phyloP scores from a whole-genome alignment of 2,329 filamentous ascomycete genomes.

The Dothideomycetes sp. region DNA sequence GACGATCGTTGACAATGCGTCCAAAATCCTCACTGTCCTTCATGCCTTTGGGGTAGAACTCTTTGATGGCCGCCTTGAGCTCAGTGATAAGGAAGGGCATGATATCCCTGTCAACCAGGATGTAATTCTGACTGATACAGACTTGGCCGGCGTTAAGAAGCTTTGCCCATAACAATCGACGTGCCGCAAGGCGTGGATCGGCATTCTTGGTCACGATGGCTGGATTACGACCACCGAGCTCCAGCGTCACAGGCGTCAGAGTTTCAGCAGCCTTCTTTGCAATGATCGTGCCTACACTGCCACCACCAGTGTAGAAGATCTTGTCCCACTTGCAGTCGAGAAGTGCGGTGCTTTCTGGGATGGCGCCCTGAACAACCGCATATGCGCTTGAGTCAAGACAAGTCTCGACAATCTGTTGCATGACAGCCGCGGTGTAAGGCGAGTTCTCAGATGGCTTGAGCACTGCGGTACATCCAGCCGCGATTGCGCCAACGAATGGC shows the following conservation, averaged over 20 bases:
- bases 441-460: conserved; percentile 85
- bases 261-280: conserved; percentile 43
- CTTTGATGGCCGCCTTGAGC: conserved; percentile 57
- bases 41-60: conserved; percentile 77
- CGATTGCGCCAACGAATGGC: conserved; percentile 79
- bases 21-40: conserved; percentile 67
- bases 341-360: conserved; percentile 70
- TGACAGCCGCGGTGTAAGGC: conserved; percentile 62
- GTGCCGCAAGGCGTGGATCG: conserved; percentile 68
- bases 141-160: conserved; percentile 77
- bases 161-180: conserved; percentile 83
- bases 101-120: conserved; percentile 66
- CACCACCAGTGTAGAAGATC: conserved; percentile 89
- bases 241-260: conserved; percentile 71
- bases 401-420: conserved; percentile 67
- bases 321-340: conserved; percentile 92
- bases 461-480: conserved; percentile 79
- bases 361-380: conserved; percentile 65
- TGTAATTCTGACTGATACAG: conserved; percentile 89
- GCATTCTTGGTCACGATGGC: conserved; percentile 81
- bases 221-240: conserved; percentile 86
- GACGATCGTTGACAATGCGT: conserved; percentile 67
- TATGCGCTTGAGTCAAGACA: conserved; percentile 70
- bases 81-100: conserved; percentile 61
- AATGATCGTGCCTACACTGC: conserved; percentile 53